Evolutionary conservation across 108 stramenopile species (phyloP).

Genomic region (Skeletonema potamos): DNA sequence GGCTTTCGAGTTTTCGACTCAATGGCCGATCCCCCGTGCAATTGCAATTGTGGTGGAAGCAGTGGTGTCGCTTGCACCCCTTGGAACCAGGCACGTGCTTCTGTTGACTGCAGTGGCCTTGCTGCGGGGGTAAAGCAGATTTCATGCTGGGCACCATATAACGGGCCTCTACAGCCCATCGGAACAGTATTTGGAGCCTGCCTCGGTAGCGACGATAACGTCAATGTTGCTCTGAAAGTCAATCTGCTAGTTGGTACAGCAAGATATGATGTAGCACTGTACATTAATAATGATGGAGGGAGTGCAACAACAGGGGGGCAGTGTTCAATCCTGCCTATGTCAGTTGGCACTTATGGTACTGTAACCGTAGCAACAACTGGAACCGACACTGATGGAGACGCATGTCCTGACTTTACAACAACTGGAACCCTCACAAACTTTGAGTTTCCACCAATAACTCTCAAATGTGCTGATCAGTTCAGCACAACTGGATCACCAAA

Average conservation of each 20-base stretch:
- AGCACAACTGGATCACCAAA: not conserved
- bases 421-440: not conserved
- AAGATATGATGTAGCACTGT: not conserved
- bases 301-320: not conserved
- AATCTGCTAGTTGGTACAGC: not conserved
- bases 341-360: not conserved
- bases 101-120: not conserved
- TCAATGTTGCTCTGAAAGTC: not conserved
- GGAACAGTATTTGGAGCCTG: not conserved
- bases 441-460: not conserved
- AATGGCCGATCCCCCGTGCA: not conserved
- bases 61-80: not conserved
- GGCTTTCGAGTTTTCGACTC: not conserved
- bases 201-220: not conserved
- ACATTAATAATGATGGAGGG: not conserved
- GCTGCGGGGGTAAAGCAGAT: too few species aligned
- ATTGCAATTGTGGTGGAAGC: not conserved
- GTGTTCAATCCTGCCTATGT: not conserved
- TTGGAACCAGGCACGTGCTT: not conserved
- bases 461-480: not conserved
- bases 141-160: not conserved
- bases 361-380: not conserved
- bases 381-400: not conserved
- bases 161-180: too few species aligned
- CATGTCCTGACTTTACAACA: not conserved